Base-by-base conservation (phyloP, 306 rosid genomes). In the Gleditsia sinensis region DNA sequence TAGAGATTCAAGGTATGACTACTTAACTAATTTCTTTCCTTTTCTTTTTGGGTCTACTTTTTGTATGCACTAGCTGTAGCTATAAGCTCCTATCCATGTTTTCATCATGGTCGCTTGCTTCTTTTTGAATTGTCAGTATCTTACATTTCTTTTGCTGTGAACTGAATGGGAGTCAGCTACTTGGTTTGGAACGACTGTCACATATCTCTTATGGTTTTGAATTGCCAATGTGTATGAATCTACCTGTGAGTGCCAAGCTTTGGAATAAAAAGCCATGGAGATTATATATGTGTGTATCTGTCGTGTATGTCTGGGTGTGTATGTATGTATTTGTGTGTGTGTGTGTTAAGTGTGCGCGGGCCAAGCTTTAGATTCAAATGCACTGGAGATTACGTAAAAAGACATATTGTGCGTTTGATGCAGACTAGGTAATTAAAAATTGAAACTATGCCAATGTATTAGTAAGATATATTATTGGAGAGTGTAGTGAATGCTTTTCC, bases 1-100 rank as follows among this genome's bases (percentile, higher is more conserved):
- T 51, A 61, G 46, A 71, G 45, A 68, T 40, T 78, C 77, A 32
- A 64, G 87, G 94, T 85, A 87, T 37, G 83, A 57, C 58, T 67
- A 48, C 50, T 69, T 50, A 55, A 68, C 60, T 75, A 42, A 33
- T 28, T 58, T 46, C 16, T 66, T 17, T 48, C 37, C 12, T 5
- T 64, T 4, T 40, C 6, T 6, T 39, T 74, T 20, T 24, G 43
- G 7, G 61, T 60, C 43, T 69, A 36, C 1, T 30, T 60, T 83
- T 79, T 66, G 32, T 65, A 54, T 66, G 72, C 75, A 33, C 59
- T 21, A 24, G 23, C 25, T 36, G 34, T 56, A 10, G 64, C 51
- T 66, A 5, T 17, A 46, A 45, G 56, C 32, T 62, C 27, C 13
- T 42, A 21, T 46, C 17, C 10, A 17, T 13, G 46, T 53, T 53